A percentile compares a stretch with the other conserved stretches of the same genome.
Evolutionary conservation across 1,284 basidiomycete genomes (phyloP).

Genomic region (Cryptococcus sp.): DNA sequence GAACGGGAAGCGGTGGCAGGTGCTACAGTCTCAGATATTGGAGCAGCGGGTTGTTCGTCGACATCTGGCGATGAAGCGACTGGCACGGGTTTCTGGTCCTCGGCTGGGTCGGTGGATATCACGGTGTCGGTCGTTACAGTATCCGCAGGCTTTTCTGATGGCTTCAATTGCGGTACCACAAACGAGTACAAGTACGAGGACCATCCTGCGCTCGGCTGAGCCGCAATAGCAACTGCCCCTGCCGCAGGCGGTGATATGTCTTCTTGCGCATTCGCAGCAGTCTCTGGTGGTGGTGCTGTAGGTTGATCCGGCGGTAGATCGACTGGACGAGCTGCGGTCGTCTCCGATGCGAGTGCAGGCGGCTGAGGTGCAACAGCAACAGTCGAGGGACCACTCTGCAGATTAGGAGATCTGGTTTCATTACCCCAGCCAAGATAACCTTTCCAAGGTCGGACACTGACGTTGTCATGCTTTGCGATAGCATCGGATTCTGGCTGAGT

Average conservation of each 20-base stretch:
- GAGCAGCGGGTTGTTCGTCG: background rate
- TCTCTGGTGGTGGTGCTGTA: background rate
- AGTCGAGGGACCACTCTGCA: too few relatives aligned
- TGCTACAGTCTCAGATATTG: background rate
- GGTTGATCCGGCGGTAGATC: too few relatives aligned
- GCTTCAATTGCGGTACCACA: slow-evolving; percentile 20
- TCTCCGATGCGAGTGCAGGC: too few relatives aligned
- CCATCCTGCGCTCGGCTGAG: slow-evolving; percentile 17
- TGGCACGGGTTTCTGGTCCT: slow-evolving; percentile 21
- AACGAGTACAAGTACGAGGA: slow-evolving; percentile 34
- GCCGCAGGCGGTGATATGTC: background rate
- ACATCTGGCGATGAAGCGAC: slow-evolving; percentile 7
- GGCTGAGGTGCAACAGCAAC: too few relatives aligned
- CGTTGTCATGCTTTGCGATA: background rate
- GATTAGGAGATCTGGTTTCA: background rate
- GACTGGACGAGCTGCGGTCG: too few relatives aligned
- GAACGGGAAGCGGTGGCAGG: background rate
- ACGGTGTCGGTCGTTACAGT: background rate
- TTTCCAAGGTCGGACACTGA: background rate
- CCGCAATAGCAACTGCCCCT: background rate
- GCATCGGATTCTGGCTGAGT: too few relatives aligned
- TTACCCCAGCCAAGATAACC: background rate
- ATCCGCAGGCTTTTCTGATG: too few relatives aligned
- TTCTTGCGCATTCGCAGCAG: background rate
- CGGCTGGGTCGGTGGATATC: slow-evolving; percentile 13